Conservation (phyloP, 163 green algal genomes). For the Volvox carteri region DNA sequence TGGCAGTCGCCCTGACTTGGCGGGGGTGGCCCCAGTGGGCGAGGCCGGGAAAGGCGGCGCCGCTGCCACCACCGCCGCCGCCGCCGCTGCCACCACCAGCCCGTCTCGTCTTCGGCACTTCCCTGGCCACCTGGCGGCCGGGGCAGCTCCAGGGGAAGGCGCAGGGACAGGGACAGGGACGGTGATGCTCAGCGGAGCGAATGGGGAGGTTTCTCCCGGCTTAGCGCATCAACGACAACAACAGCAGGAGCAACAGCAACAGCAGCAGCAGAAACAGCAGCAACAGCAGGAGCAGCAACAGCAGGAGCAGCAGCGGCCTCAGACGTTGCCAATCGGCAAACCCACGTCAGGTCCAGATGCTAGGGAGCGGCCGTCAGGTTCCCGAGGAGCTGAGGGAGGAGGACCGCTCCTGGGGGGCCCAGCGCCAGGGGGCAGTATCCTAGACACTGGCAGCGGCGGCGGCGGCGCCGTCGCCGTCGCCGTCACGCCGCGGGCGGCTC, state of each 20-base stretch:
- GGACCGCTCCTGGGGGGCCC: no score
- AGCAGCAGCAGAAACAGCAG: neutral
- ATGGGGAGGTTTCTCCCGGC: no score
- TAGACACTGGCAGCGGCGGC: neutral
- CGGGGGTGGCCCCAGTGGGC: no score
- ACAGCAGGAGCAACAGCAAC: neutral
- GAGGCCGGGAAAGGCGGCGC: no score
- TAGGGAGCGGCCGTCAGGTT: neutral
- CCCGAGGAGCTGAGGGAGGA: neutral
- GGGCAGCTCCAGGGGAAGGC: no score
- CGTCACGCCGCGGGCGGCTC: conserved; percentile 13
- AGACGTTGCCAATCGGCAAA: neutral
- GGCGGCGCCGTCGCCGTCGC: neutral
- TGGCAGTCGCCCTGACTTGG: no score
- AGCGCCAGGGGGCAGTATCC: neutral
- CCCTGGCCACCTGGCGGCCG: no score
- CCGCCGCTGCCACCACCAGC: no score
- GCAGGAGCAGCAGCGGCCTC: neutral
- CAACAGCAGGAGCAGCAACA: neutral
- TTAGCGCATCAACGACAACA: neutral
- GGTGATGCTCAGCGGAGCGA: no score
- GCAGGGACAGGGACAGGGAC: no score
- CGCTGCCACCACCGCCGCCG: no score
- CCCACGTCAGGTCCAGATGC: neutral
- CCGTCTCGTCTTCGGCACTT: no score